Base-by-base conservation (phyloP, 1,284 basidiomycete genomes). In the Schizopora paradoxa region DNA sequence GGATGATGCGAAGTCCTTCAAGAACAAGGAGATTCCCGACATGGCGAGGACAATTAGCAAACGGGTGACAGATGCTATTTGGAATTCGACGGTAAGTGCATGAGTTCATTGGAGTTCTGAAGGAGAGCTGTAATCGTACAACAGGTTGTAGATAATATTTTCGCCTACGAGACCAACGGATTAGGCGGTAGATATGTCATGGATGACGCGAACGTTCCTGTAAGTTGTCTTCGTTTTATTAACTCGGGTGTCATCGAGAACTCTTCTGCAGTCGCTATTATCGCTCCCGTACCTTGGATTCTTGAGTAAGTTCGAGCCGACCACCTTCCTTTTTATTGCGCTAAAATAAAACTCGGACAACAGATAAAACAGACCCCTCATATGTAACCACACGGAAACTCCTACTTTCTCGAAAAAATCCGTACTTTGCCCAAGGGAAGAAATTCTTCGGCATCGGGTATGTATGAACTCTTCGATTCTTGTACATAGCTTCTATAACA, bases 151-250 rank as follows among this genome's bases (percentile, higher is more conserved):
- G 66, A 84, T 51, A 68, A 77, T 49, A 70, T 86, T 6, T 86
- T 86, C 58, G 84, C 84, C 1, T 89, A 88, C 54, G 86, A 88
- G 60, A 79, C 76, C 0, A 86, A 89, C 56, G 86, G 80, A 3
- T 72, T 82, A 45, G 82, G 84, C 28, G 74, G 77, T 8, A 65
- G 76, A 49, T 86, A 86, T 62, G 73, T 86, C 18, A 88, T 86
- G 82, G 86, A 87, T 52, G 86, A 87, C 52, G 85, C 84, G 1
- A 88, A 88, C 53, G 85, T 89, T 43, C 86, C 86, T 14, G 84
- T 85, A 58, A 55, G 78, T 61, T 25, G 4, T 39, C 13, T 42
- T 16, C 16, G 2, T 13, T 26, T 7, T 37, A 27, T 14, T 18
- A 27, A 29, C 25, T n/a, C 25, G 3, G 37, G 51, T 41, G 38